These are phyloP conservation scores for Mycena indigotica DNA, from an alignment of 768 basidiomycete species.

Conservation along the genomic window DNA sequence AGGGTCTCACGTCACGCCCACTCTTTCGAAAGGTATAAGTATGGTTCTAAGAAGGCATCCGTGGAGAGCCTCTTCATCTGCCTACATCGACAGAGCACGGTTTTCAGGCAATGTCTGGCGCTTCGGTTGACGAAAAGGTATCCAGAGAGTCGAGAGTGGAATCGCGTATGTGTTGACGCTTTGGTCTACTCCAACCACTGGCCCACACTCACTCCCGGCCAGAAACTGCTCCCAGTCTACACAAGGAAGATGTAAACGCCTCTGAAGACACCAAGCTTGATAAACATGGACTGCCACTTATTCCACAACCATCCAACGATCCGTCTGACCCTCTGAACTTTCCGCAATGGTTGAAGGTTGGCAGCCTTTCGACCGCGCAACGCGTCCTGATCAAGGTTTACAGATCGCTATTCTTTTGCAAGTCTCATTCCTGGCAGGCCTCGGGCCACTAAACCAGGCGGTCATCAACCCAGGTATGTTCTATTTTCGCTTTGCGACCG, in stretches of 20 bases:
- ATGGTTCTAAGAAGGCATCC: not conserved
- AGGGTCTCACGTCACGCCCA: not conserved
- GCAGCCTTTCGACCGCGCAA: no score
- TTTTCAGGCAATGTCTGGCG: slow-evolving; percentile 1
- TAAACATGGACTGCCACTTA: slow-evolving; percentile 28
- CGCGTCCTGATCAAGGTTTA: no score
- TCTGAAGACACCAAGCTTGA: slow-evolving; percentile 19
- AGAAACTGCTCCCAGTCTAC: slow-evolving; percentile 14
- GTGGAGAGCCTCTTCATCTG: not conserved
- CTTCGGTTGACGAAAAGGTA: slow-evolving; percentile 17
- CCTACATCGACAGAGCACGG: not conserved
- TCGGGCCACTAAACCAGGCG: slow-evolving; percentile 24
- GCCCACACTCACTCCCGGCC: not conserved
- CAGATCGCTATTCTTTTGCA: slow-evolving; percentile 23
- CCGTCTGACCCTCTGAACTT: slow-evolving; percentile 28
- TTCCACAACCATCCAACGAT: slow-evolving; percentile 30
- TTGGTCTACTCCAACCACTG: not conserved
- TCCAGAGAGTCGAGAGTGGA: slow-evolving; percentile 15
- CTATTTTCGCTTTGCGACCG: not conserved
- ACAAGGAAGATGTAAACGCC: slow-evolving; percentile 4
- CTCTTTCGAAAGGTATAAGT: not conserved
- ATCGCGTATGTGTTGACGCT: slow-evolving; percentile 11
- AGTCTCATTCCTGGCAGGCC: slow-evolving; percentile 20
- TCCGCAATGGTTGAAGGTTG: slow-evolving; percentile 26
- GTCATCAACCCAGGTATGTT: slow-evolving; percentile 23